Percentiles rank a stretch among this genome's conserved stretches.
Conservation (phyloP, 192 early-diverging fungal species). For the Coemansia sp. region DNA sequence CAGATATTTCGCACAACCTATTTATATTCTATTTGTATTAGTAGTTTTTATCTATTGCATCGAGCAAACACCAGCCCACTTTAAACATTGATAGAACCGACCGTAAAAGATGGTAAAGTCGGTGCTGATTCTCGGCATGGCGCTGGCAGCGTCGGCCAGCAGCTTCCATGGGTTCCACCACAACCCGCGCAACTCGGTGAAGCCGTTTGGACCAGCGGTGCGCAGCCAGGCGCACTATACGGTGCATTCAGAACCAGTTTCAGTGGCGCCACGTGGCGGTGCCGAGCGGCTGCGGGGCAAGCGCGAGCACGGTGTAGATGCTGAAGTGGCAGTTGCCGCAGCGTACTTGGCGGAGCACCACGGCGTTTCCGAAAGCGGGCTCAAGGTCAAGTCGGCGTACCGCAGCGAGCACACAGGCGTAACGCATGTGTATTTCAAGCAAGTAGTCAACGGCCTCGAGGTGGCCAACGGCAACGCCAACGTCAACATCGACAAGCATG, state of each 20-base stretch:
- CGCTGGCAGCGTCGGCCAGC: conserved; percentile 33
- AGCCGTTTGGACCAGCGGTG: conserved; percentile 34
- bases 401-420: conserved; percentile 55
- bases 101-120: conserved; percentile 41
- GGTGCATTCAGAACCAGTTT: conserved; percentile 26
- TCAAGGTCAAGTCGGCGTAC: conserved; percentile 45
- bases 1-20: not conserved
- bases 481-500: conserved; percentile 55
- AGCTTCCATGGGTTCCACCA: conserved; percentile 49
- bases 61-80: not conserved
- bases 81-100: too few relatives aligned
- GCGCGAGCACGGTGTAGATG: conserved; percentile 13
- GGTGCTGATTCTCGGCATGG: conserved; percentile 37
- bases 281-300: conserved; percentile 28
- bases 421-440: conserved; percentile 67
- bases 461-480: conserved; percentile 65
- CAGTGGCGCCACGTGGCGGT: conserved; percentile 15
- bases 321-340: conserved; percentile 34
- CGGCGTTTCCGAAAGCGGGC: conserved; percentile 23
- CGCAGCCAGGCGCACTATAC: conserved; percentile 39
- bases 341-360: conserved; percentile 34
- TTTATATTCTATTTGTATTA: not conserved
- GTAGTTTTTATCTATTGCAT: conserved; percentile 1
- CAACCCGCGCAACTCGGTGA: conserved; percentile 33
- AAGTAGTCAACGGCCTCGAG: conserved; percentile 55